Conservation (phyloP, 345 rosid genomes). For the Euphorbia peplus region DNA sequence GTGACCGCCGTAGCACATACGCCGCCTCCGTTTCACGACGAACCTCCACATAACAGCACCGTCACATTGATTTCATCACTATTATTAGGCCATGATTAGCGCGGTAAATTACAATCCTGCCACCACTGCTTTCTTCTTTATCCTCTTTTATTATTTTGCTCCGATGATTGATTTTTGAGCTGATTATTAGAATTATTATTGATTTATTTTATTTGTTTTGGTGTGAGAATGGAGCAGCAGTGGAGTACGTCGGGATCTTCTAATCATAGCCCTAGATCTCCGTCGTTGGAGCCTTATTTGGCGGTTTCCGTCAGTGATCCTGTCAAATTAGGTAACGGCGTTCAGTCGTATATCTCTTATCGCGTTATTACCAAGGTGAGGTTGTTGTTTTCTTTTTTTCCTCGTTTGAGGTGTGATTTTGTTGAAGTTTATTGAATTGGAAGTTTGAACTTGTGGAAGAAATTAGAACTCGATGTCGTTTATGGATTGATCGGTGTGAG, state of each 20-base stretch:
- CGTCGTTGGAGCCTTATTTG: constrained; percentile 58
- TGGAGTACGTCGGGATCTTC: constrained; percentile 59
- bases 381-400: neutral
- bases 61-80: neutral
- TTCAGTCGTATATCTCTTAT: constrained; percentile 91
- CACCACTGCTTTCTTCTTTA: constrained; percentile 3
- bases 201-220: neutral
- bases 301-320: constrained; percentile 91
- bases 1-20: neutral
- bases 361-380: constrained; percentile 89
- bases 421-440: too few species aligned
- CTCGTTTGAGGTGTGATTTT: too few species aligned
- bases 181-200: neutral
- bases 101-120: constrained; percentile 24
- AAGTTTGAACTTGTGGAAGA: too few species aligned
- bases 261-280: constrained; percentile 91
- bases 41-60: neutral
- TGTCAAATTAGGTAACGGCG: constrained; percentile 97
- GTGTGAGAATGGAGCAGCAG: constrained; percentile 51
- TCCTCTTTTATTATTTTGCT: neutral
- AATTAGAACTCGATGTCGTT: too few species aligned
- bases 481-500: too few species aligned
- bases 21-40: too few species aligned
- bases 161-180: neutral
- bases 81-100: constrained; percentile 18